A percentile compares a stretch with the other conserved stretches of the same genome.
These are phyloP conservation scores for Cenchrus fungigraminus DNA, from an alignment of 176 grass and related monocot species.

Conservation along the genomic window DNA sequence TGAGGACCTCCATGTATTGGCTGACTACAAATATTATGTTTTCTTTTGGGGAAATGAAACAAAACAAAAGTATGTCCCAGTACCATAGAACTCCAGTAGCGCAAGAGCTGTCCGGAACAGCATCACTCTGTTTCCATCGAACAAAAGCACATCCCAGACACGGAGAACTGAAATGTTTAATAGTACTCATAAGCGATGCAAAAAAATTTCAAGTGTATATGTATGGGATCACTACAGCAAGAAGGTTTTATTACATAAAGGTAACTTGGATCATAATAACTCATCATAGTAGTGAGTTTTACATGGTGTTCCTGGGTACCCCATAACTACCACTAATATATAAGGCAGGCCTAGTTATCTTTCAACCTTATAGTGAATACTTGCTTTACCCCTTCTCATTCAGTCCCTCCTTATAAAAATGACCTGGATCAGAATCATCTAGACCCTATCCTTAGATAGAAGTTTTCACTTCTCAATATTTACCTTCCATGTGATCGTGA, in stretches of 20 bases:
- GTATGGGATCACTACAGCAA: slow-evolving; percentile 7
- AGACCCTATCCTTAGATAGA: background rate
- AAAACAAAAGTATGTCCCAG: slow-evolving; percentile 21
- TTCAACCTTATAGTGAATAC: slow-evolving; percentile 6
- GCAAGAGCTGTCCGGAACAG: slow-evolving; percentile 91
- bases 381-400: slow-evolving; percentile 9
- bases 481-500: slow-evolving; percentile 2
- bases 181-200: slow-evolving; percentile 24
- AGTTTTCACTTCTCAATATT: slow-evolving; percentile 9
- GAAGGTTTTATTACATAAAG: background rate
- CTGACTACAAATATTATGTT: slow-evolving; percentile 23
- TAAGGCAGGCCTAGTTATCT: slow-evolving; percentile 33
- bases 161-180: slow-evolving; percentile 86
- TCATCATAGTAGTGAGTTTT: slow-evolving; percentile 24
- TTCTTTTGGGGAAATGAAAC: slow-evolving; percentile 23
- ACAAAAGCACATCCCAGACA: slow-evolving; percentile 95
- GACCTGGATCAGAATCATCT: background rate
- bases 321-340: slow-evolving; percentile 5
- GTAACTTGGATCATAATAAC: background rate
- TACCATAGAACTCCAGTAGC: slow-evolving; percentile 96
- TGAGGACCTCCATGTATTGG: background rate
- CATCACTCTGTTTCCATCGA: slow-evolving; percentile 89
- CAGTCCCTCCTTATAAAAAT: slow-evolving; percentile 18
- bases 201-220: slow-evolving; percentile 13
- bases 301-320: background rate